Percentiles rank a stretch among this genome's conserved stretches.
Conservation (phyloP, 805 yeast genomes). For the Kuraishia hungarica region DNA sequence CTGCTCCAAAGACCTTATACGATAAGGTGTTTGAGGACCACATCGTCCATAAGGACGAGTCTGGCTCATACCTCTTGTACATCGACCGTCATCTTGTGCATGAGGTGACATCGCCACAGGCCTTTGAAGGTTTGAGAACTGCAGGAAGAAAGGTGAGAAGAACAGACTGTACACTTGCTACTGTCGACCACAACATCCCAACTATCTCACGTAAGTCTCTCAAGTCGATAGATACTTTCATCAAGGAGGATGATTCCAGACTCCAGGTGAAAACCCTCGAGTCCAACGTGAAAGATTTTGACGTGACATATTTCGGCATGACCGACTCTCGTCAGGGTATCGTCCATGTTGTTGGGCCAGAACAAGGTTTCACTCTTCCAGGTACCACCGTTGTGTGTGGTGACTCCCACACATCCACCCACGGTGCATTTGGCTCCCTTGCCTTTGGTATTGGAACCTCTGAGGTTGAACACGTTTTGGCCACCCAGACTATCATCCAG, state of each 20-base stretch:
- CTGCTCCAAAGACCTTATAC: constrained; percentile 65
- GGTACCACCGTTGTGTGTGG: constrained; percentile 99
- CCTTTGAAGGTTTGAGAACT: constrained; percentile 87
- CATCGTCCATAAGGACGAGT: constrained; percentile 80
- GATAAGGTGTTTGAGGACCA: constrained; percentile 97
- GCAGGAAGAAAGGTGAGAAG: constrained; percentile 90
- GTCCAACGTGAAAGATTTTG: constrained; percentile 84
- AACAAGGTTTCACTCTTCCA: constrained; percentile 96
- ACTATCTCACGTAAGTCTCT: constrained; percentile 78
- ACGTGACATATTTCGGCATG: constrained; percentile 91
- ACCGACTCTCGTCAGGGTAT: constrained; percentile 93
- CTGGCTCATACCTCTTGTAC: constrained; percentile 79
- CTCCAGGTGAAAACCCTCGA: constrained; percentile 89
- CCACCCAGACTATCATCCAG: constrained; percentile 94
- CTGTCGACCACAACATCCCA: constrained; percentile 97
- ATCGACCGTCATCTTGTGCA: constrained; percentile 97
- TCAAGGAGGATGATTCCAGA: constrained; percentile 85
- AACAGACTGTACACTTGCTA: constrained; percentile 85
- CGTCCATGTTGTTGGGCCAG: constrained; percentile 98
- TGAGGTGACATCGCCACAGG: constrained; percentile 99
- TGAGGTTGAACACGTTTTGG: constrained; percentile 97
- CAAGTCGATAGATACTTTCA: constrained; percentile 68
- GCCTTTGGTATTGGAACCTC: constrained; percentile 99
- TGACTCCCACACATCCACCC: constrained; percentile 97
- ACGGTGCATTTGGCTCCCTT: constrained; percentile 95